Conservation (phyloP, 2,329 filamentous ascomycete species). For the Dactylonectria estremocensis region DNA sequence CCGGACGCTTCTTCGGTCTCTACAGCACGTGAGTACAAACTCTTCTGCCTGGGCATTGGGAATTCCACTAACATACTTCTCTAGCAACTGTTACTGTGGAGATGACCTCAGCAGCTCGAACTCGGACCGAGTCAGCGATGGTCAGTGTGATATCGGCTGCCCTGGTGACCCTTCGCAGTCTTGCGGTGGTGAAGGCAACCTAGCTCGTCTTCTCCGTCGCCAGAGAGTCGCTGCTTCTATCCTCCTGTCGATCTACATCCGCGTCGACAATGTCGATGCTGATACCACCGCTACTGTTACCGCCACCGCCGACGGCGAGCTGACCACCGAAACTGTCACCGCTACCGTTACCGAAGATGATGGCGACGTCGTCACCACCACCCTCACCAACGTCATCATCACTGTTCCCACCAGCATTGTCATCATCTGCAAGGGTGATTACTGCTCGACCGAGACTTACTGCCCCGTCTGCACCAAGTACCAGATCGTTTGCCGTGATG, state of each 20-base stretch:
- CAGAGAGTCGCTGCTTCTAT: slow-evolving; percentile 41
- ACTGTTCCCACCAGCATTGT: slow-evolving; percentile 40
- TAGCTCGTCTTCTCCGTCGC: slow-evolving; percentile 39
- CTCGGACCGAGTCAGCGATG: slow-evolving; percentile 28
- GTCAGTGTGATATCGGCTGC: slow-evolving; percentile 47
- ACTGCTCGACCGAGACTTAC: slow-evolving; percentile 47
- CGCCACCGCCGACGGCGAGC: slow-evolving; percentile 42
- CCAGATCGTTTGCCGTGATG: slow-evolving; percentile 54
- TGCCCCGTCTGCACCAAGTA: slow-evolving; percentile 48
- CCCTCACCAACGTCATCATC: slow-evolving; percentile 43
- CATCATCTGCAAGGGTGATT: slow-evolving; percentile 52
- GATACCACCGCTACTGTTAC: slow-evolving; percentile 34
- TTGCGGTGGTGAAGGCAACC: slow-evolving; percentile 46
- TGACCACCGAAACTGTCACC: slow-evolving; percentile 44
- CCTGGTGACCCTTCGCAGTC: slow-evolving; percentile 43
- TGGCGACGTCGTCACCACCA: slow-evolving; percentile 33
- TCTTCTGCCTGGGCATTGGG: background rate
- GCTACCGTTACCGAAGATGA: slow-evolving; percentile 47
- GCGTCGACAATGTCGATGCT: slow-evolving; percentile 25
- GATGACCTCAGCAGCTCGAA: slow-evolving; percentile 24
- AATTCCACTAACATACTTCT: slow-evolving; percentile 14
- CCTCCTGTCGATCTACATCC: slow-evolving; percentile 44
- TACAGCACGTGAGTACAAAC: slow-evolving; percentile 41
- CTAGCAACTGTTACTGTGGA: slow-evolving; percentile 53
- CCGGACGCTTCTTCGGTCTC: slow-evolving; percentile 45